A percentile compares a stretch with the other conserved stretches of the same genome.
phyloP scores from a whole-genome alignment of 305 asterid species.

The Nicotiana rustica region DNA sequence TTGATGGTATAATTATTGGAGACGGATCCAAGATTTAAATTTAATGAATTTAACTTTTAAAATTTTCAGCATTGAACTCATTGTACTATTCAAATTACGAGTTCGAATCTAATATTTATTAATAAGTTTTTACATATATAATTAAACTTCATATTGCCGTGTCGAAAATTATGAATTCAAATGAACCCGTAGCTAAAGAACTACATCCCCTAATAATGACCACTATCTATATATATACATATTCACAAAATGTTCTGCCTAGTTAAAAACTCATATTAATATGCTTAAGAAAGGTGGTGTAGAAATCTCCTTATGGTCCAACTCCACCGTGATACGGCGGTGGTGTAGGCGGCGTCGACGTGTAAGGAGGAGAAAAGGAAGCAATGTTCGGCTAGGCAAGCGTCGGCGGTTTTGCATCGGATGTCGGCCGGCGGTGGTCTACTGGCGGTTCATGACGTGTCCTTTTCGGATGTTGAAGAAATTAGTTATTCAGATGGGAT shows the following conservation, averaged over 20 bases:
- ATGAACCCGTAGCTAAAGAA: too few relatives aligned
- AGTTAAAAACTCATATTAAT: slow-evolving; percentile 3
- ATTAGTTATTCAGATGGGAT: slow-evolving; percentile 28
- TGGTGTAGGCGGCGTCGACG: slow-evolving; percentile 31
- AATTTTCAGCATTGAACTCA: too few relatives aligned
- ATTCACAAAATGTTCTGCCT: not conserved
- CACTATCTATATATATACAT: not conserved
- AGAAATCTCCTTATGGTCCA: slow-evolving; percentile 29
- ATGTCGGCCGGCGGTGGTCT: slow-evolving; percentile 31
- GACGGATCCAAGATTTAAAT: too few relatives aligned
- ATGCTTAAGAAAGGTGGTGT: slow-evolving; percentile 31
- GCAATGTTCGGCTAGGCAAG: slow-evolving; percentile 33
- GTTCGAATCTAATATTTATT: too few relatives aligned
- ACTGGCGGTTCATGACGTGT: slow-evolving; percentile 34
- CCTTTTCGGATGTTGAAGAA: slow-evolving; percentile 33
- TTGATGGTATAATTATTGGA: not conserved
- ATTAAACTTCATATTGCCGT: too few relatives aligned
- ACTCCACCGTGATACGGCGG: slow-evolving; percentile 33
- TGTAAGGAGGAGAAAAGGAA: slow-evolving; percentile 23
- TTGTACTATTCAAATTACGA: too few relatives aligned
- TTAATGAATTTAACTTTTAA: too few relatives aligned
- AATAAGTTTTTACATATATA: too few relatives aligned
- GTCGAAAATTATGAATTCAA: too few relatives aligned
- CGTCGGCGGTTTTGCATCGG: slow-evolving; percentile 33
- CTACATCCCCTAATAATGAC: not conserved